Evolutionary conservation across 306 rosid species (phyloP).

Genomic region (Luffa acutangula): DNA sequence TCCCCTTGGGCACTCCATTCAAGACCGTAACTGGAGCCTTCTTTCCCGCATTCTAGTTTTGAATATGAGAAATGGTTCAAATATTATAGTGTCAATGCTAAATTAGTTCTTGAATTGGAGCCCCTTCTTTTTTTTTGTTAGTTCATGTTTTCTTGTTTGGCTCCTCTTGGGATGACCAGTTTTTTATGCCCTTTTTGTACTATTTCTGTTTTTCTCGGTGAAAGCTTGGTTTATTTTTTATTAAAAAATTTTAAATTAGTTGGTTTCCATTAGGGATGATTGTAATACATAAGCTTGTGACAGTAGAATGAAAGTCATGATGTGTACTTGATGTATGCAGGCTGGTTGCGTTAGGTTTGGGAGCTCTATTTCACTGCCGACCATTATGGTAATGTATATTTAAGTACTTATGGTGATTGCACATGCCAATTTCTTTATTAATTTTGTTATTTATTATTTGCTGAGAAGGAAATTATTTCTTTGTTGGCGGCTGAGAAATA

Average conservation of each 20-base stretch:
- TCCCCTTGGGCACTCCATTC: conserved; percentile 44
- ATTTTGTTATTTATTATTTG: background rate
- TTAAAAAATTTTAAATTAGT: background rate
- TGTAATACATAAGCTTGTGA: background rate
- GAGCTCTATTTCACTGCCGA: background rate
- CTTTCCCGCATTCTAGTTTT: conserved; percentile 25
- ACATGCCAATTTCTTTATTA: background rate
- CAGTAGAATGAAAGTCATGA: background rate
- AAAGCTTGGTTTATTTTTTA: background rate
- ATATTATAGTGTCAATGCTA: background rate
- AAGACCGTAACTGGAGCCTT: conserved; percentile 65
- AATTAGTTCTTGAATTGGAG: background rate
- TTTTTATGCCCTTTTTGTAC: background rate
- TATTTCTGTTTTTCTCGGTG: background rate
- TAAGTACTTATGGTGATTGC: background rate
- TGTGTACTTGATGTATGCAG: conserved; percentile 1
- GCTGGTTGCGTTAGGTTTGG: background rate
- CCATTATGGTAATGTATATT: conserved; percentile 4
- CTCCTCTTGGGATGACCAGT: background rate
- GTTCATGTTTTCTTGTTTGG: background rate
- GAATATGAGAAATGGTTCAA: background rate
- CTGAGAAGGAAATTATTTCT: background rate
- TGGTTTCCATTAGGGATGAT: background rate
- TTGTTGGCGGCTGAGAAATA: background rate
- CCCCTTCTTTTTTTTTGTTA: background rate